Base-by-base conservation (phyloP, 192 early-diverging fungal genomes). In the Rhizoclosmatium sp. region DNA sequence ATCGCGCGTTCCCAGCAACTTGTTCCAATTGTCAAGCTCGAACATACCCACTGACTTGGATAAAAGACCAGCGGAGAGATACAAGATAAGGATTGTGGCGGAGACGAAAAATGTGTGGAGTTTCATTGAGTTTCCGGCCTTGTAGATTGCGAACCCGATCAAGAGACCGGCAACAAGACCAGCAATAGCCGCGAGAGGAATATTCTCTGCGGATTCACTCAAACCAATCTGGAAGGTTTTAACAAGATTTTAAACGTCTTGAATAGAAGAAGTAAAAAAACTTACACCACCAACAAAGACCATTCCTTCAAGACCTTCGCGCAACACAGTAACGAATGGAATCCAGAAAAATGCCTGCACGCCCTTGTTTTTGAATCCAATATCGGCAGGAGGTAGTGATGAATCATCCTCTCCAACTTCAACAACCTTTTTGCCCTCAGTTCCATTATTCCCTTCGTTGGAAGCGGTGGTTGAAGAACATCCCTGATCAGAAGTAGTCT, bases 221-320 rank as follows among this genome's bases (percentile, higher is more conserved):
- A 96, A 21, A 83, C 83, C 84, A 83, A 78, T 62, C 80, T 81
- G 48, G 5, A 79, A 79, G 45, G 16, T 31, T 31, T 31, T 31
- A 31, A 31, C 31, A 31, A 31, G n/a, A 54, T 47, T 47, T 2
- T 2, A 60, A 7, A 39, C 19, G 64, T 3, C 62, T 4, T 47
- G 49, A 49, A 47, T 1, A 9, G 47, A 49, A 64, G 47, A 49
- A 73, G 4, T 4, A 41, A 61, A 54, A 70, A 58, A n/a, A 39
- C 1, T 10, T n/a, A 94, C 94, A 66, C 96, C 96, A 69, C 91
- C 95, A 61, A 98, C 85, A 83, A 98, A 94, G 9, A 98, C 89
- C 31, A 98, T 87, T n/a, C 94, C 91, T 80, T 98, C 96, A 10
- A 98, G 79, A 12, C 93, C 94, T 88, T 98, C 96, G 62, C 96